Conservation (phyloP, 169 alveolate genomes). For the Plasmodium cynomolgi region DNA sequence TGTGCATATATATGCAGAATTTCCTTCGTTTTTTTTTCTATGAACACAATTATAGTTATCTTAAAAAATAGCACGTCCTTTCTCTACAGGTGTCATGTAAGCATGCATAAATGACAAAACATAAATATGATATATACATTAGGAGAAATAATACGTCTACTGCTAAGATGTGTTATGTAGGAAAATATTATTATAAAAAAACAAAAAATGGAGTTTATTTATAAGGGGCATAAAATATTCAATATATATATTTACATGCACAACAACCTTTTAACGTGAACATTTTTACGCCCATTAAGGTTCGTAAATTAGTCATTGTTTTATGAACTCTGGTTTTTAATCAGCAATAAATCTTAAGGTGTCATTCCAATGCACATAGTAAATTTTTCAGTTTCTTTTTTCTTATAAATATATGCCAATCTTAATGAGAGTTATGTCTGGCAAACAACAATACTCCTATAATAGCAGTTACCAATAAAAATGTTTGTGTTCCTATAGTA, state of each 20-base stretch:
- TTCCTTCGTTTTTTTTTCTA: neutral
- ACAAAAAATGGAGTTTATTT: neutral
- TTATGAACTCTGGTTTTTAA: neutral
- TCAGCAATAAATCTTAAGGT: neutral
- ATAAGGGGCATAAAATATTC: neutral
- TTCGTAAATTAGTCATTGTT: neutral
- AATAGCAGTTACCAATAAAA: conserved; percentile 10
- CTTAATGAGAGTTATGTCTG: neutral
- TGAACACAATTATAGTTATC: neutral
- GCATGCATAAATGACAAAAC: neutral
- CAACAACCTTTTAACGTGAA: neutral
- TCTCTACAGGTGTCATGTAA: neutral
- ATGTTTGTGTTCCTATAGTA: neutral
- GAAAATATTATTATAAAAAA: neutral
- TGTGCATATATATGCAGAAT: neutral
- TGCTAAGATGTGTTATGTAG: neutral
- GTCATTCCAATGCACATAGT: neutral
- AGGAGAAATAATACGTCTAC: neutral
- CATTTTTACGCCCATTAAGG: neutral
- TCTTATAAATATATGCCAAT: neutral
- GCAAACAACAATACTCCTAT: conserved; percentile 4
- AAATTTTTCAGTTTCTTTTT: neutral
- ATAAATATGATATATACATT: neutral
- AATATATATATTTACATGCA: neutral
- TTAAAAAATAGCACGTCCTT: neutral